These are phyloP conservation scores for Whalleya microplaca DNA, from an alignment of 2,329 filamentous ascomycete genomes.

Conservation along the genomic window DNA sequence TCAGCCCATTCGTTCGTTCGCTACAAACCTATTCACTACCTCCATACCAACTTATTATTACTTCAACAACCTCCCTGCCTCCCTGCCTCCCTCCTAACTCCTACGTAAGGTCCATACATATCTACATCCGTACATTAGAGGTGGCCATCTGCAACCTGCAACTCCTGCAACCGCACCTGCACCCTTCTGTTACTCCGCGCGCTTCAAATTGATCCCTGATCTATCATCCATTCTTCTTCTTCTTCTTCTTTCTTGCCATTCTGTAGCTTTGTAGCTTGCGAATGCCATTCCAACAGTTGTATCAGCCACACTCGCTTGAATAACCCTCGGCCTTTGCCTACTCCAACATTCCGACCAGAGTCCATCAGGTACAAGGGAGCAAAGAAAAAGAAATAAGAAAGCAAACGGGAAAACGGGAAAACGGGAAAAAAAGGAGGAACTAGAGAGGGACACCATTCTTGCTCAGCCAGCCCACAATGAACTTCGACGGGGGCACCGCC, in stretches of 20 bases:
- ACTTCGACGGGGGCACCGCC: conserved; percentile 67
- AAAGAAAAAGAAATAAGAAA: too few species aligned
- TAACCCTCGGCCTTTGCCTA: conserved; percentile 1
- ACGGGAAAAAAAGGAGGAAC: conserved; percentile 9
- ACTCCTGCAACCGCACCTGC: not conserved
- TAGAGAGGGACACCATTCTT: conserved; percentile 10
- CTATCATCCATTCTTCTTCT: not conserved
- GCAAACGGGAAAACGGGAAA: too few species aligned
- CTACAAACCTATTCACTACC: not conserved
- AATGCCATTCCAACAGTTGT: not conserved
- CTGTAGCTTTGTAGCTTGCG: not conserved
- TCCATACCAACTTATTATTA: too few species aligned
- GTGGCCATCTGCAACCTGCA: not conserved
- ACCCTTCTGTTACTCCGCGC: not conserved
- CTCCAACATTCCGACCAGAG: conserved; percentile 9
- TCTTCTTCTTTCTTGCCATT: too few species aligned
- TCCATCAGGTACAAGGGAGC: conserved; percentile 1
- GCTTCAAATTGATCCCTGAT: not conserved
- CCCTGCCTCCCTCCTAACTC: not conserved
- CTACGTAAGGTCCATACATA: too few species aligned
- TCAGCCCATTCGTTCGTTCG: not conserved
- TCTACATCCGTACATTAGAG: too few species aligned
- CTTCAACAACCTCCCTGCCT: not conserved
- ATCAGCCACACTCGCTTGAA: not conserved
- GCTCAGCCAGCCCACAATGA: conserved; percentile 46